These are phyloP conservation scores for Apiospora phragmitis DNA, from an alignment of 2,329 filamentous ascomycete species.

Conservation along the genomic window DNA sequence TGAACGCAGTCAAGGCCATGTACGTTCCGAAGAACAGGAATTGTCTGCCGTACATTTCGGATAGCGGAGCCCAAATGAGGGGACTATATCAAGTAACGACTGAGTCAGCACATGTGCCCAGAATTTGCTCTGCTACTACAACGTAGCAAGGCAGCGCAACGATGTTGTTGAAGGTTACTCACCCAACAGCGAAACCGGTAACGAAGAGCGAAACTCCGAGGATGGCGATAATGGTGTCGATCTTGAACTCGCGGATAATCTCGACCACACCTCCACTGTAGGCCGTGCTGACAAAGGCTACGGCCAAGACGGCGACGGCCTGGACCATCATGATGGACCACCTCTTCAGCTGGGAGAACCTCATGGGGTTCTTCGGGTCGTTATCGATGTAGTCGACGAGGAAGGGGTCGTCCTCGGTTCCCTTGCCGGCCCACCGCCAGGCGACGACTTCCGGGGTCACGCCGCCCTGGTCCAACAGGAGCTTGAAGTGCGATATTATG, in stretches of 20 bases:
- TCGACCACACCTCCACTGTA: slow-evolving; percentile 58
- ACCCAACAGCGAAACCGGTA: slow-evolving; percentile 59
- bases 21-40: slow-evolving; percentile 57
- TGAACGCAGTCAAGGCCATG: slow-evolving; percentile 56
- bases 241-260: slow-evolving; percentile 54
- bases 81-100: slow-evolving; percentile 33
- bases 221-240: slow-evolving; percentile 47
- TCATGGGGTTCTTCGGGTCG: slow-evolving; percentile 68
- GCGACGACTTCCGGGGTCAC: slow-evolving; percentile 58
- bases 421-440: slow-evolving; percentile 57
- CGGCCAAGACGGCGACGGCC: slow-evolving; percentile 66
- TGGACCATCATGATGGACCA: slow-evolving; percentile 66
- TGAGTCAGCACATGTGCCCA: not conserved
- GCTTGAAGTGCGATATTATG: slow-evolving; percentile 43
- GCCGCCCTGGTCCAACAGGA: slow-evolving; percentile 58
- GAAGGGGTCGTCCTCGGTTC: slow-evolving; percentile 68
- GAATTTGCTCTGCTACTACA: not conserved
- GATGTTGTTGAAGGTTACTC: not conserved
- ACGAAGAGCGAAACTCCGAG: slow-evolving; percentile 67
- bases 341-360: slow-evolving; percentile 57
- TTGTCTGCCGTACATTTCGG: slow-evolving; percentile 60
- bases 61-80: slow-evolving; percentile 65
- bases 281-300: slow-evolving; percentile 66
- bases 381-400: slow-evolving; percentile 66
- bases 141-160: not conserved